These are phyloP conservation scores for Kingdonia uniflora DNA, from an alignment of 164 flowering plant species.

Conservation along the genomic window DNA sequence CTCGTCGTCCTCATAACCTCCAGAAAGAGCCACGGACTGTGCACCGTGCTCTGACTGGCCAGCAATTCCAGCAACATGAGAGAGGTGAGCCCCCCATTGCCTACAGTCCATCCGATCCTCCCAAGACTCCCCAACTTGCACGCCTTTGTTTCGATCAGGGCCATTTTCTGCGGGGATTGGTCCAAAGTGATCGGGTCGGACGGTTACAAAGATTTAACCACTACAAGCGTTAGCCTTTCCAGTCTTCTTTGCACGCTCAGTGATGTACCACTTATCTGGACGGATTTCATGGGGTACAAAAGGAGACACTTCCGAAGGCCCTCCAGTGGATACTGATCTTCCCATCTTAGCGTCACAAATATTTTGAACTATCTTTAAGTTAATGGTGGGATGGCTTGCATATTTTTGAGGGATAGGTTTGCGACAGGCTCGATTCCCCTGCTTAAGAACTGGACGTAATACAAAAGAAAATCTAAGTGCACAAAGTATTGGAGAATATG, in stretches of 20 bases:
- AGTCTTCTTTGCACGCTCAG: conserved; percentile 59
- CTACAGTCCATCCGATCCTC: conserved; percentile 61
- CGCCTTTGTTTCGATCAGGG: conserved; percentile 63
- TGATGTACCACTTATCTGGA: conserved; percentile 68
- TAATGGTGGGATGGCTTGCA: conserved; percentile 63
- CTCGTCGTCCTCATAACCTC: conserved; percentile 84
- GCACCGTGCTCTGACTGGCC: conserved; percentile 68
- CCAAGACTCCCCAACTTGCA: conserved; percentile 82
- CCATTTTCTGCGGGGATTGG: conserved; percentile 81
- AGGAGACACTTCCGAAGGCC: conserved; percentile 27
- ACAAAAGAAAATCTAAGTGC: too few species aligned
- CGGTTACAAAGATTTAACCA: conserved; percentile 81
- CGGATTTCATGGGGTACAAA: conserved; percentile 44
- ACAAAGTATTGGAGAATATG: too few species aligned
- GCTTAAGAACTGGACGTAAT: conserved; percentile 11
- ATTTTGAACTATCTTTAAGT: conserved; percentile 51
- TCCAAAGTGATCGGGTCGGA: conserved; percentile 70
- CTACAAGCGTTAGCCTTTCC: conserved; percentile 88
- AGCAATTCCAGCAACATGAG: conserved; percentile 74
- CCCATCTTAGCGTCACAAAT: conserved; percentile 56
- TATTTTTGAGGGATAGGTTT: conserved; percentile 38
- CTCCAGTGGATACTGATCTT: conserved; percentile 12
- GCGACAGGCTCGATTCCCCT: conserved; percentile 69
- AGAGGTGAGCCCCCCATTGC: conserved; percentile 87
- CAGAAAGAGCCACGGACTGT: conserved; percentile 85